These are phyloP conservation scores for Kodamaea ohmeri DNA, from an alignment of 1,139 yeast species.

Conservation along the genomic window DNA sequence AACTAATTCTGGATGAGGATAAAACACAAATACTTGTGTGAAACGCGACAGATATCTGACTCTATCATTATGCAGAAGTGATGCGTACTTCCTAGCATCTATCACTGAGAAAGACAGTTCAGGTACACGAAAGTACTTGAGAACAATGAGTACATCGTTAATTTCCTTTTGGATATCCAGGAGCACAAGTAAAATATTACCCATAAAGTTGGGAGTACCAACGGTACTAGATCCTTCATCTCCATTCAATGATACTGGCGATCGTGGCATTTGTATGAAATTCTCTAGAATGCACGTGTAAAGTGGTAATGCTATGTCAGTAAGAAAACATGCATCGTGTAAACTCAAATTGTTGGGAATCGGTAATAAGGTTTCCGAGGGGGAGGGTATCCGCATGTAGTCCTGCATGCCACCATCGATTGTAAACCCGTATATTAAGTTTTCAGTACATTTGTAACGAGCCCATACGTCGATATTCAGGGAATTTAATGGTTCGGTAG, in stretches of 20 bases:
- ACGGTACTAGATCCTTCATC: neutral
- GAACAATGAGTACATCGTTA: slow-evolving; percentile 37
- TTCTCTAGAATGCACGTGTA: slow-evolving; percentile 20
- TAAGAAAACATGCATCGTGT: slow-evolving; percentile 38
- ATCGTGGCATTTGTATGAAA: slow-evolving; percentile 1
- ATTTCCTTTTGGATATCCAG: slow-evolving; percentile 30
- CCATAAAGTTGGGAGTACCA: slow-evolving; percentile 7
- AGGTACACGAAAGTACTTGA: slow-evolving; percentile 30
- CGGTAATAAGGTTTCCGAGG: slow-evolving; percentile 25
- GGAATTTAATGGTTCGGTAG: slow-evolving; percentile 6
- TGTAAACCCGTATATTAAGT: slow-evolving; percentile 34
- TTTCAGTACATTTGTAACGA: slow-evolving; percentile 22
- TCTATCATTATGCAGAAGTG: slow-evolving; percentile 15
- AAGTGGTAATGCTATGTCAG: slow-evolving; percentile 39
- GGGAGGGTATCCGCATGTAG: slow-evolving; percentile 27
- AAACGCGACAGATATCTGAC: slow-evolving; percentile 17
- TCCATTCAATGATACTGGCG: slow-evolving; percentile 1
- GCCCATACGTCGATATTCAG: slow-evolving; percentile 8
- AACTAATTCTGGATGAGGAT: slow-evolving; percentile 15
- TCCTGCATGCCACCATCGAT: slow-evolving; percentile 45
- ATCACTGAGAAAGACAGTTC: slow-evolving; percentile 28
- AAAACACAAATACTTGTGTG: slow-evolving; percentile 23
- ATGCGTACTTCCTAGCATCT: slow-evolving; percentile 20
- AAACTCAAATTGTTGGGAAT: slow-evolving; percentile 33
- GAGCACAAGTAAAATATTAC: slow-evolving; percentile 28